Conservation (phyloP, 139 green algal species). For the Picochlorum sp. region DNA sequence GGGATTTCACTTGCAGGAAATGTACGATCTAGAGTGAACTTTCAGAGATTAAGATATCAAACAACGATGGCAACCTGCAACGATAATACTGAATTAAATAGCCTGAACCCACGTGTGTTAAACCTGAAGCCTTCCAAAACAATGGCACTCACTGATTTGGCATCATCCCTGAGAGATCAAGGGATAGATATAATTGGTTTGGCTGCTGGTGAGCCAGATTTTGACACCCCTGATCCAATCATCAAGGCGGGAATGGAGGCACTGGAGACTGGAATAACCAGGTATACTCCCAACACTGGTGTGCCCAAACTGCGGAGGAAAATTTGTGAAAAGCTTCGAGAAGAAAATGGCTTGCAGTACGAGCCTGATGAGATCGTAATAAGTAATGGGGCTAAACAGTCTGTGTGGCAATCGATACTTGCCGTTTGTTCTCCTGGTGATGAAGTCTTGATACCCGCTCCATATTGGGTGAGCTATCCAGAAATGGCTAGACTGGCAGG, state of each 20-base stretch:
- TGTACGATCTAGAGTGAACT: no score
- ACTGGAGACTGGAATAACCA: constrained; percentile 67
- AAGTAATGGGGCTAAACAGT: constrained; percentile 92
- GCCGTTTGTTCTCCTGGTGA: constrained; percentile 48
- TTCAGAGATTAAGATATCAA: no score
- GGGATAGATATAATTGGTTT: constrained; percentile 83
- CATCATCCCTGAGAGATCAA: constrained; percentile 55
- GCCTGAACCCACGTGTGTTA: constrained; percentile 66
- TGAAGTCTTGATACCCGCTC: constrained; percentile 87
- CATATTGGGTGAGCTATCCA: constrained; percentile 95
- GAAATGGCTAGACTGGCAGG: constrained; percentile 86
- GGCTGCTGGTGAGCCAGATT: constrained; percentile 91
- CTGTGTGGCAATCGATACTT: constrained; percentile 78
- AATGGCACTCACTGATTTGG: constrained; percentile 87
- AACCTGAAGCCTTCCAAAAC: constrained; percentile 78
- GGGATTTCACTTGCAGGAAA: no score
- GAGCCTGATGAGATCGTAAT: constrained; percentile 75
- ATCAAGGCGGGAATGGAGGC: constrained; percentile 67
- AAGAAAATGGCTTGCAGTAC: constrained; percentile 84
- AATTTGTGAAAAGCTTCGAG: constrained; percentile 77
- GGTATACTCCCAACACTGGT: constrained; percentile 90
- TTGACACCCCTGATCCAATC: constrained; percentile 80
- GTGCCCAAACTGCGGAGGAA: constrained; percentile 63
- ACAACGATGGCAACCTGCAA: no score
- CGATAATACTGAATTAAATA: no score